Evolutionary conservation across 2,329 filamentous ascomycete genomes (phyloP), one percentile per base, ranked within the genome.

Genomic region (Arthrobotrys conoides): DNA sequence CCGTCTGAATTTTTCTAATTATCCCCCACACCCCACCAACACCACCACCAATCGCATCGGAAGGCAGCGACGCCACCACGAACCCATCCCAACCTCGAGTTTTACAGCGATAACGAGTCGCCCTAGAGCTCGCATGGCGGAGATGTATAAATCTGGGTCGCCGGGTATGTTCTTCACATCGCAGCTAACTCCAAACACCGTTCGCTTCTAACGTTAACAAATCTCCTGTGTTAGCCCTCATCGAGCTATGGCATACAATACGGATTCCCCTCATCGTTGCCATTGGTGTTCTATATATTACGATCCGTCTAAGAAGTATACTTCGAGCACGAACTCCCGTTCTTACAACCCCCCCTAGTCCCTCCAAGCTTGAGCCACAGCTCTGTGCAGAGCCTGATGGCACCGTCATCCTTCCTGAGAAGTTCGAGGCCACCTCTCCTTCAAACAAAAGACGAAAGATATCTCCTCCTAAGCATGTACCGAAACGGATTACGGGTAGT

Each of bases 391-490:
- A 66, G 22, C 65, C 76, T 14, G 76, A 79, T 48, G 76, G 70
- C 20, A 66, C 65, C 12, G 76, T 73, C 22, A 14, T 69, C n/a
- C 57, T 73, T 10, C 76, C 67, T 6, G 41, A 75, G 38, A 79
- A 79, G n/a, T 79, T 79, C 12, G 71, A 79, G 33, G 59, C 49
- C 27, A 68, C 48, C 2, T 75, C 65, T 18, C 22, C 46, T 3
- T 70, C 76, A 9, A 75, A 70, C 9, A 75, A 70, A 63, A 24
- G 51, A 4, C 51, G 70, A 46, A 78, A 68, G 20, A n/a, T 72
- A 16, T 64, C 61, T 66, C 80, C 27, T 79, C 84, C 76, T 51
- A 87, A 83, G 77, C 79, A 84, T 57, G 84, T 82, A 44, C 84
- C 83, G 14, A 82, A 83, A 80, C 83, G 84, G 57, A 84, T 85